Percentiles rank a stretch among this genome's conserved stretches.
These are phyloP conservation scores for Suillus plorans DNA, from an alignment of 768 basidiomycete genomes.

Conservation along the genomic window DNA sequence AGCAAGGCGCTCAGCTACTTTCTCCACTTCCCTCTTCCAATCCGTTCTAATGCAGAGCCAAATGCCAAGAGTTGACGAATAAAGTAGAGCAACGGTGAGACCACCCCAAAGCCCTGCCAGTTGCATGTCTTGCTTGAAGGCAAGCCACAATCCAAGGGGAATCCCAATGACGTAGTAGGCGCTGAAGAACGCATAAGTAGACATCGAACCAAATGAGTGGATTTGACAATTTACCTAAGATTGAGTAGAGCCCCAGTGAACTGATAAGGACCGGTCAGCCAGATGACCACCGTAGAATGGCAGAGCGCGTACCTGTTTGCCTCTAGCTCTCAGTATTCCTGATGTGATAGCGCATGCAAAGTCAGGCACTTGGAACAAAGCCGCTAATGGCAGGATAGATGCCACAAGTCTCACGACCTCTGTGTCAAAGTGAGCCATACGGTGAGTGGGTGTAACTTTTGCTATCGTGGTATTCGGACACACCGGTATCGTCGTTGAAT, in stretches of 20 bases:
- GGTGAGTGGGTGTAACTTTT: background rate
- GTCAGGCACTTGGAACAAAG: conserved; percentile 83
- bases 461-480: conserved; percentile 6
- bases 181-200: conserved; percentile 28
- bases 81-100: conserved; percentile 62
- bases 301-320: conserved; percentile 57
- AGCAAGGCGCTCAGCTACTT: conserved; percentile 50
- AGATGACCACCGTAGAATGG: background rate
- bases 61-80: conserved; percentile 51
- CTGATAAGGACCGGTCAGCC: conserved; percentile 30
- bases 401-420: conserved; percentile 43
- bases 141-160: conserved; percentile 77
- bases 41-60: conserved; percentile 56
- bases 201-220: background rate
- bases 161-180: conserved; percentile 84
- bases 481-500: conserved; percentile 69
- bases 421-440: conserved; percentile 6
- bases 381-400: conserved; percentile 70
- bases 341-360: conserved; percentile 66
- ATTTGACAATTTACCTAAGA: conserved; percentile 46
- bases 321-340: conserved; percentile 80
- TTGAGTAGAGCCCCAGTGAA: conserved; percentile 80
- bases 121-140: conserved; percentile 59
- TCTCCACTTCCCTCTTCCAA: conserved; percentile 65
- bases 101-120: conserved; percentile 87